Percentiles rank a stretch among this genome's conserved stretches.
These are phyloP conservation scores for Saururus chinensis DNA, from an alignment of 164 flowering plant species.

Conservation along the genomic window DNA sequence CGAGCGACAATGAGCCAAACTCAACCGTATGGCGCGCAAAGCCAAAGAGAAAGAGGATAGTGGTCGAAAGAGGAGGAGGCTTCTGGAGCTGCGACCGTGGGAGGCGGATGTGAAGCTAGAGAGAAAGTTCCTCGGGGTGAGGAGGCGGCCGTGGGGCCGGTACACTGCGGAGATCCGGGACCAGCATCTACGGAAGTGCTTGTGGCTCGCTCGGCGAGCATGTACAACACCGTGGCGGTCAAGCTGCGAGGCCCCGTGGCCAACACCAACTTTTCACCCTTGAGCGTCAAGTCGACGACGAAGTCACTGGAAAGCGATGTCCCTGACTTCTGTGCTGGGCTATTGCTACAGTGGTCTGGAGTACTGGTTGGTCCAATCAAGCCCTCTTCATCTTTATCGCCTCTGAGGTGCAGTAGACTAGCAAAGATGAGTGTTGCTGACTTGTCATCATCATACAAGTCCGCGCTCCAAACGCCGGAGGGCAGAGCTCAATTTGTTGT, in stretches of 20 bases:
- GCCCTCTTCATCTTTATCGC: too few species aligned
- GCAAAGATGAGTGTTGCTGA: too few species aligned
- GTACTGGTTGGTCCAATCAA: too few species aligned
- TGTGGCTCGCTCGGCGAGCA: conserved; percentile 74
- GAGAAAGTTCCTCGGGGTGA: conserved; percentile 34
- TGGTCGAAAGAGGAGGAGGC: background rate
- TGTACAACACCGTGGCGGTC: conserved; percentile 53
- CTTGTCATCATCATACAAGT: too few species aligned
- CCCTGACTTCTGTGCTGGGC: background rate
- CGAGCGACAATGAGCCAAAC: conserved; percentile 38
- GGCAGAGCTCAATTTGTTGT: too few species aligned
- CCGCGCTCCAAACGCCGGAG: too few species aligned
- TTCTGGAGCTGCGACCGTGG: background rate
- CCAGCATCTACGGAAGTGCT: conserved; percentile 33
- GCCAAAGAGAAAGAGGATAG: conserved; percentile 4
- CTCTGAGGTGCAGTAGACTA: too few species aligned
- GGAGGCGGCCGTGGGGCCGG: conserved; percentile 64
- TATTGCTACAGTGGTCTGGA: background rate
- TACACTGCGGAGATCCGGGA: conserved; percentile 84
- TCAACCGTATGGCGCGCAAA: conserved; percentile 26
- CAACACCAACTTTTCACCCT: conserved; percentile 30
- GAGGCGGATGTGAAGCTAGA: conserved; percentile 1
- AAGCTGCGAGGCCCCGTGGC: conserved; percentile 47
- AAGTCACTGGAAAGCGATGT: background rate
- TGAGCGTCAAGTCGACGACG: background rate